Percentiles rank a stretch among this genome's conserved stretches.
Evolutionary conservation across 225 moss, liverwort and hornwort species (phyloP).

Genomic region (Marchantia polymorpha): DNA sequence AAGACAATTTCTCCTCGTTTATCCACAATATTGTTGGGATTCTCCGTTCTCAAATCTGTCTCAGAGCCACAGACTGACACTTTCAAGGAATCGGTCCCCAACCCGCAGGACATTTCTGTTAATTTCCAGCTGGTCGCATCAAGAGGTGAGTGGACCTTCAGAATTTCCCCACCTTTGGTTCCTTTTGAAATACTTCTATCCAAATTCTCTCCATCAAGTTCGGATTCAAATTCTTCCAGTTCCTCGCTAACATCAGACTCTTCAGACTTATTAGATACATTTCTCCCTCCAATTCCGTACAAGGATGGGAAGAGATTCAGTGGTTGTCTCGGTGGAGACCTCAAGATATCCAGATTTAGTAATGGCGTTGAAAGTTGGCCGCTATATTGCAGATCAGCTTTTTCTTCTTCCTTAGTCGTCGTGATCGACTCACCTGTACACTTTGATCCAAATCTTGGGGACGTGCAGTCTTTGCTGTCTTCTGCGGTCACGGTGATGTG

Average conservation of each 20-base stretch:
- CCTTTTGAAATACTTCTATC: background rate
- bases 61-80: background rate
- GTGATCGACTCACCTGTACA: background rate
- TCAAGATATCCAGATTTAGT: background rate
- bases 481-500: background rate
- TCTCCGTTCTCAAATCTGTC: background rate
- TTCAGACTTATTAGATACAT: background rate
- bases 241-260: slow-evolving; percentile 30
- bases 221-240: slow-evolving; percentile 22
- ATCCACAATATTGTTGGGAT: background rate
- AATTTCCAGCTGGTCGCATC: background rate
- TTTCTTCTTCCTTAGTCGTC: background rate
- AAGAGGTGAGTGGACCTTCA: background rate
- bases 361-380: background rate
- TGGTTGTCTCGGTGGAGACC: background rate
- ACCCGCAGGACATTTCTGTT: background rate
- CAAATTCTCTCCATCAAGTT: slow-evolving; percentile 10
- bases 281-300: slow-evolving; percentile 9
- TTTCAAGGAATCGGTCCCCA: background rate
- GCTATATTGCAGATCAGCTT: background rate
- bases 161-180: background rate
- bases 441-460: background rate
- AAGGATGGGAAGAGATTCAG: slow-evolving; percentile 24
- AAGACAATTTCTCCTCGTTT: background rate
- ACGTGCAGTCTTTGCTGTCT: background rate